Percentiles rank a stretch among this genome's conserved stretches.
phyloP scores from a whole-genome alignment of 495 filamentous ascomycete species.

The Hypoxylon intermedium region DNA sequence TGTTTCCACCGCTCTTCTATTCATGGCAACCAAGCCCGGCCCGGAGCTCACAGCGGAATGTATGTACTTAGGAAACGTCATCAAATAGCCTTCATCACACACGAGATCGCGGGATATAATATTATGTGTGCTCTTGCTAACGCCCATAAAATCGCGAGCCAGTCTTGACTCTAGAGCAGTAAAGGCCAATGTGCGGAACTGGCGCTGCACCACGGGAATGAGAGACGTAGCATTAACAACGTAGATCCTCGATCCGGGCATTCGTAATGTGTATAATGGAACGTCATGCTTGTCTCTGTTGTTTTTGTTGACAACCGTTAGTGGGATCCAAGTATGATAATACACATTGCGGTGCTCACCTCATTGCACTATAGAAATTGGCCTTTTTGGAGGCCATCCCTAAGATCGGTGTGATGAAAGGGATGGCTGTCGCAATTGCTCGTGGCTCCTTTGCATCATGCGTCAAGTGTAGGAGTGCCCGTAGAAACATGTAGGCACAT shows the following conservation, averaged over 20 bases:
- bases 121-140: neutral
- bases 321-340: neutral
- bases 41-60: neutral
- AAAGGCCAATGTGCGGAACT: neutral
- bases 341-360: neutral
- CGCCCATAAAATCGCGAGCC: neutral
- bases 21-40: conserved; percentile 19
- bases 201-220: neutral
- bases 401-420: conserved; percentile 20
- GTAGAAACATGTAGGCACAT: conserved; percentile 15
- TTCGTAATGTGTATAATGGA: neutral
- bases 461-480: conserved; percentile 12
- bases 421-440: conserved; percentile 8
- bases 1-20: conserved; percentile 22
- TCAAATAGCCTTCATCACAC: neutral
- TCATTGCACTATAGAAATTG: neutral
- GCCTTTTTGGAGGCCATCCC: conserved; percentile 8
- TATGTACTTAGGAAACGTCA: neutral
- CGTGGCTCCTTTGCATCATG: conserved; percentile 23
- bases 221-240: neutral
- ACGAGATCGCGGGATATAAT: neutral
- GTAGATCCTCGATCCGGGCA: neutral
- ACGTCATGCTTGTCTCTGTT: neutral
- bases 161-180: neutral
- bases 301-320: neutral